These are phyloP conservation scores for Panaeolus papilionaceus DNA, from an alignment of 768 basidiomycete genomes.

Conservation along the genomic window DNA sequence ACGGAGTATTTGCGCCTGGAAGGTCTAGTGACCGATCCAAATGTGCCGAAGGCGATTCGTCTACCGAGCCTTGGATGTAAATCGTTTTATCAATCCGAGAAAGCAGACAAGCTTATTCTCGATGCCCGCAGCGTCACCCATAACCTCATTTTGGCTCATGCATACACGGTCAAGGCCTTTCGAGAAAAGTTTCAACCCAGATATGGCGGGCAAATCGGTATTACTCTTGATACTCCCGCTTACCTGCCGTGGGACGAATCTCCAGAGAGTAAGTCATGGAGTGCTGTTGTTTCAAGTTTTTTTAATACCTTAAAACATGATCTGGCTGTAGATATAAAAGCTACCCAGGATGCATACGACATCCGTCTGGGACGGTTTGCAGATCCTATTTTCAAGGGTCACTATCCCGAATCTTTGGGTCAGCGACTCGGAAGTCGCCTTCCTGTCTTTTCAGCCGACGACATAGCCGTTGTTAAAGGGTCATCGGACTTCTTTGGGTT, in stretches of 20 bases:
- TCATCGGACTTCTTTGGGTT: slow-evolving; percentile 74
- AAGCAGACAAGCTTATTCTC: slow-evolving; percentile 10
- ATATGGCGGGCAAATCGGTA: slow-evolving; percentile 70
- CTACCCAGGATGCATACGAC: slow-evolving; percentile 69
- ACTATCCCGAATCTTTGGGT: slow-evolving; percentile 62
- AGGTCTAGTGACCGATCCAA: slow-evolving; percentile 64
- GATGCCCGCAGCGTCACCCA: slow-evolving; percentile 60
- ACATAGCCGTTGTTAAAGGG: slow-evolving; percentile 60
- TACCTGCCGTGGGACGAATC: slow-evolving; percentile 69
- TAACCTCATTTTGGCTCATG: slow-evolving; percentile 72
- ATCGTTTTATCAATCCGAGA: slow-evolving; percentile 18
- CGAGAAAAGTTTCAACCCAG: slow-evolving; percentile 58
- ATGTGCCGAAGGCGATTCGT: slow-evolving; percentile 62
- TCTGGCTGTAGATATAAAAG: slow-evolving; percentile 54
- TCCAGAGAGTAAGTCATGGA: slow-evolving; percentile 58
- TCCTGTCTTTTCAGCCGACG: slow-evolving; percentile 59
- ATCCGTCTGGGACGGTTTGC: slow-evolving; percentile 51
- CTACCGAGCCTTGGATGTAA: slow-evolving; percentile 69
- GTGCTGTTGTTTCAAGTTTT: background rate
- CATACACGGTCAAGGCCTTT: slow-evolving; percentile 67
- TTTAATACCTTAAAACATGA: background rate
- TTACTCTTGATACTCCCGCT: slow-evolving; percentile 75
- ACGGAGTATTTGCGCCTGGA: slow-evolving; percentile 74
- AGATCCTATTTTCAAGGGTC: slow-evolving; percentile 74
- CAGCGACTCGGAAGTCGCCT: slow-evolving; percentile 57